These are phyloP conservation scores for Cryphonectria naterciae DNA, from an alignment of 2,329 filamentous ascomycete genomes.

Conservation along the genomic window DNA sequence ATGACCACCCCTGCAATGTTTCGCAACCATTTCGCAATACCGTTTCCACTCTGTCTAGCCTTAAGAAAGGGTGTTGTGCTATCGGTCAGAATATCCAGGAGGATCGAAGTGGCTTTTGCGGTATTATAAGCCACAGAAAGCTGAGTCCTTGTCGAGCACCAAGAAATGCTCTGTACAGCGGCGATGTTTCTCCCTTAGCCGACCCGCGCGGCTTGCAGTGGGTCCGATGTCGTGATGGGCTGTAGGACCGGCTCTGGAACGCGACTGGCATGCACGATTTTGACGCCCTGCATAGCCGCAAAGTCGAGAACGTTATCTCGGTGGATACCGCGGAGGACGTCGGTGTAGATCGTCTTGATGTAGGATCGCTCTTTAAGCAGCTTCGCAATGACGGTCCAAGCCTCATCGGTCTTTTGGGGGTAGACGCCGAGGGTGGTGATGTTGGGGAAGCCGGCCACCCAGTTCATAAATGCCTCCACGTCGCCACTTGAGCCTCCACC, in stretches of 20 bases:
- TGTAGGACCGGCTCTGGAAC: conserved; percentile 19
- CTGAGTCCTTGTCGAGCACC: background rate
- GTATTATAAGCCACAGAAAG: background rate
- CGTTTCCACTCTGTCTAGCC: too few species aligned
- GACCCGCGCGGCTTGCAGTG: background rate
- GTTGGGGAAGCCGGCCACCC: conserved; percentile 20
- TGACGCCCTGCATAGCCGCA: conserved; percentile 15
- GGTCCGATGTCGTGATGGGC: conserved; percentile 3
- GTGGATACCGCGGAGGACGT: conserved; percentile 3
- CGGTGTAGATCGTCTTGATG: conserved; percentile 27
- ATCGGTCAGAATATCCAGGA: too few species aligned
- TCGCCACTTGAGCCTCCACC: background rate
- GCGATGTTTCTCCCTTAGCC: background rate
- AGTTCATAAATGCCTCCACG: background rate
- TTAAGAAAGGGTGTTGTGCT: too few species aligned
- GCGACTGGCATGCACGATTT: conserved; percentile 13
- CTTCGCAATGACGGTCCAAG: background rate
- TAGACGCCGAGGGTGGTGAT: conserved; percentile 23
- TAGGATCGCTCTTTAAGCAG: conserved; percentile 2
- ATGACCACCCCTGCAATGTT: too few species aligned
- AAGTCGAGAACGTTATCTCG: conserved; percentile 12
- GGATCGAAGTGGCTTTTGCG: too few species aligned
- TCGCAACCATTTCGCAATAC: too few species aligned
- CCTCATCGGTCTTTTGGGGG: background rate
- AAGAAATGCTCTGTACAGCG: background rate